Conservation (phyloP, 768 basidiomycete genomes). For the Wakefieldia striispora region DNA sequence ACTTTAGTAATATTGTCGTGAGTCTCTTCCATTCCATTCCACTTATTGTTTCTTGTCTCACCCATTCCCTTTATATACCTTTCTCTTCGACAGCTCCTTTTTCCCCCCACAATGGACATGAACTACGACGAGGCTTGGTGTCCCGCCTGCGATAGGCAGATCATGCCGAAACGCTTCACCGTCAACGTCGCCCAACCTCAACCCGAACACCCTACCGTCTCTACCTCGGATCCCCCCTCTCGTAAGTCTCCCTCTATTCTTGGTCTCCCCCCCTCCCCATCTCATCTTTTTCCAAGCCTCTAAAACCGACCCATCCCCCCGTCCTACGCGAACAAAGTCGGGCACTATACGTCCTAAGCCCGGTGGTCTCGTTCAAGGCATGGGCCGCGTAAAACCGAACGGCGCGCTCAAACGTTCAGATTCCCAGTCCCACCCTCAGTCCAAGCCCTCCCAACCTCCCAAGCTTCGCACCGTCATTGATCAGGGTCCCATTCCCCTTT, state of each 20-base stretch:
- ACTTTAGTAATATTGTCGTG: conserved; percentile 9
- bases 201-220: conserved; percentile 15
- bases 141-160: conserved; percentile 74
- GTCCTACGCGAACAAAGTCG: conserved; percentile 35
- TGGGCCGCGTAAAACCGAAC: conserved; percentile 59
- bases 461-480: conserved; percentile 72
- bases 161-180: conserved; percentile 71
- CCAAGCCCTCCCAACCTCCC: conserved; percentile 32
- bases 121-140: conserved; percentile 75
- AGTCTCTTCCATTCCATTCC: conserved; percentile 14
- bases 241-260: conserved; percentile 30
- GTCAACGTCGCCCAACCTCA: conserved; percentile 40
- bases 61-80: conserved; percentile 8
- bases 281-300: conserved; percentile 15
- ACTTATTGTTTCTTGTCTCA: conserved; percentile 19
- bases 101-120: conserved; percentile 29
- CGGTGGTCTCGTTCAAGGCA: conserved; percentile 63
- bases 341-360: conserved; percentile 37
- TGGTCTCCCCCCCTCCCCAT: not conserved
- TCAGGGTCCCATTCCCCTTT: conserved; percentile 75
- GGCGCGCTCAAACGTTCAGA: conserved; percentile 48
- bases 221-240: conserved; percentile 38
- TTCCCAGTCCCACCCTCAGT: conserved; percentile 22
- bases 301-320: conserved; percentile 28
- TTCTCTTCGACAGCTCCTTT: conserved; percentile 10